Evolutionary conservation across 345 rosid genomes (phyloP), one percentile per base, ranked within the genome.

Genomic region (Gossypium bickii): DNA sequence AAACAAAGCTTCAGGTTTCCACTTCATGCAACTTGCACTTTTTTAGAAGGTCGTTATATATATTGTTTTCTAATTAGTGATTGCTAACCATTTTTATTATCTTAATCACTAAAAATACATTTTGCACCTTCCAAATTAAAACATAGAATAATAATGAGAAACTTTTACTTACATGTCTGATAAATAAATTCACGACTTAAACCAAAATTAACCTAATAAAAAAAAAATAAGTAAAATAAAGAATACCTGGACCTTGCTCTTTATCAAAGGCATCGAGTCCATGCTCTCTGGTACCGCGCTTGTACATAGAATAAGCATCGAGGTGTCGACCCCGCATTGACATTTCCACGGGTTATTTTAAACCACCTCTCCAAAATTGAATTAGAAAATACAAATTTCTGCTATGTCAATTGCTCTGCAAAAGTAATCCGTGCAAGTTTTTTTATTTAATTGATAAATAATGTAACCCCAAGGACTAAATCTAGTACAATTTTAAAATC

Each of bases 321-420:
- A 79, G 66, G 74, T 89, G 87, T 66, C 95, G 91, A 51, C 89
- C 96, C 67, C 96, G 88, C 90, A 56, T 56, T 20, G 60, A 11
- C 60, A 91, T 84, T 2, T 83, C 84, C 60, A 81, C 64, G 72
- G 25, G 60, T 77, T 73, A 47, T 60, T 52, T 45, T 63, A 27
- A 48, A 24, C 70, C 25, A 41, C 80, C 38, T 45, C 80, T 55
- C 78, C 74, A 9, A 55, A 72, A 18, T 8, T 56, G 27, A 18
- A 56, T 56, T 18, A 65, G 47, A 56, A 72, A 67, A 5, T 7
- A 67, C 11, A 25, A 65, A 56, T 74, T 22, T 78, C 76, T 52
- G 76, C 80, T 20, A 34, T 34, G 72, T 67, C 34, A 71, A 72
- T 83, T 81, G 8, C 56, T 16, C 56, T 52, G 79, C 76, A 49